Evolutionary conservation across 192 early-diverging fungal species (phyloP).

Genomic region (Coemansia biformis): DNA sequence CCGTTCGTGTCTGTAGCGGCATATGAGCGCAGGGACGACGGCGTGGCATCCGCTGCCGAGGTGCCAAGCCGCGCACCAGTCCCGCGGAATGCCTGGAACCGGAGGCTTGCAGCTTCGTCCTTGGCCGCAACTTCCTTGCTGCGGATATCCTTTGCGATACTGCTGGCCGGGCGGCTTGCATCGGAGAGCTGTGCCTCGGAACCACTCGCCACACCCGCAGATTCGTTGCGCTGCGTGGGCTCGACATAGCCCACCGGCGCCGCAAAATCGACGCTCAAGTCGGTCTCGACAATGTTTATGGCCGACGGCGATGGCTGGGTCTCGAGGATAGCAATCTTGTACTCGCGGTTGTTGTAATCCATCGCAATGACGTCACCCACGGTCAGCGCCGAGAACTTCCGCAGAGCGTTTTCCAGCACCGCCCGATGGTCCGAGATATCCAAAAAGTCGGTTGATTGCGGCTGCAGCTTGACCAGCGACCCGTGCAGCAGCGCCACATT

Average conservation of each 20-base stretch:
- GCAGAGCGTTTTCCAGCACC: slow-evolving; percentile 91
- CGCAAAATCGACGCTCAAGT: slow-evolving; percentile 96
- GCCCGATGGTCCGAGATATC: slow-evolving; percentile 96
- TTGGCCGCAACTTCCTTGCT: slow-evolving; percentile 29
- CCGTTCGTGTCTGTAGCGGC: slow-evolving; percentile 16
- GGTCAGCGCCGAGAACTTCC: slow-evolving; percentile 89
- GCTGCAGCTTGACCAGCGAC: slow-evolving; percentile 90
- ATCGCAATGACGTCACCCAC: slow-evolving; percentile 88
- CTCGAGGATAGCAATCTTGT: slow-evolving; percentile 88
- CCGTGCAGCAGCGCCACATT: slow-evolving; percentile 77
- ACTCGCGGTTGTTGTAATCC: slow-evolving; percentile 81
- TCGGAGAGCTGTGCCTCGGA: background rate
- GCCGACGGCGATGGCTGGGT: slow-evolving; percentile 73
- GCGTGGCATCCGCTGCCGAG: background rate
- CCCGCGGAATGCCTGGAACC: slow-evolving; percentile 16
- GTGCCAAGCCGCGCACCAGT: slow-evolving; percentile 1
- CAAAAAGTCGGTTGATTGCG: slow-evolving; percentile 93
- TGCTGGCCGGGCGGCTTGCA: slow-evolving; percentile 32
- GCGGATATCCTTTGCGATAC: slow-evolving; percentile 37
- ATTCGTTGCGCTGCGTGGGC: slow-evolving; percentile 44
- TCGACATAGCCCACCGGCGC: slow-evolving; percentile 95
- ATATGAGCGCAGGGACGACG: slow-evolving; percentile 26
- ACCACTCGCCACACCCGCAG: slow-evolving; percentile 16
- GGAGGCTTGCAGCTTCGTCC: slow-evolving; percentile 14
- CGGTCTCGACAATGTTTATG: slow-evolving; percentile 94